Evolutionary conservation across 2,329 filamentous ascomycete species (phyloP).

Genomic region (Cladosporium colombiae): DNA sequence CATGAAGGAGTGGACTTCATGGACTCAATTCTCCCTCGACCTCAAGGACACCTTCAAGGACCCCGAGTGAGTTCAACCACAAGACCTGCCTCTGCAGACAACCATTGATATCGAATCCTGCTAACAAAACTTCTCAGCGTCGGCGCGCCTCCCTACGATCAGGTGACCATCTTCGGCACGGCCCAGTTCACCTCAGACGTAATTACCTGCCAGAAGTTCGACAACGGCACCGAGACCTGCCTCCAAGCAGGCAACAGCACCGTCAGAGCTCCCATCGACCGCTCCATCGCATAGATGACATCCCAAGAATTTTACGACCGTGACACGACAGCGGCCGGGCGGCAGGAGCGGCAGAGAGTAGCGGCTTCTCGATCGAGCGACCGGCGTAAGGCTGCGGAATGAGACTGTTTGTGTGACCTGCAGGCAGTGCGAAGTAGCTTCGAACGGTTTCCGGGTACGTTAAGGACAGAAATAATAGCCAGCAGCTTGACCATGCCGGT

Average conservation of each 20-base stretch:
- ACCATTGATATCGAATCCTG: background rate
- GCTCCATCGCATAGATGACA: conserved; percentile 11
- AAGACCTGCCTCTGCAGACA: background rate
- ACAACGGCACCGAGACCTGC: background rate
- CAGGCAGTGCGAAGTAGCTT: background rate
- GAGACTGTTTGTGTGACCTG: background rate
- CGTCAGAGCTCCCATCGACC: conserved; percentile 16
- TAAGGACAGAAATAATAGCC: background rate
- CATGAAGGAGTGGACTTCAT: conserved; percentile 25
- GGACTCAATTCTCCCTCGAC: conserved; percentile 29
- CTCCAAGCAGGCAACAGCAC: conserved; percentile 3
- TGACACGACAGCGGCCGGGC: conserved; percentile 2
- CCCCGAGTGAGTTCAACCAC: conserved; percentile 28
- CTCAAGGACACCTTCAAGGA: conserved; percentile 34
- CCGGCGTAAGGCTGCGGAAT: background rate
- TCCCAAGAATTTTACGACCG: background rate
- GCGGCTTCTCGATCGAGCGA: background rate
- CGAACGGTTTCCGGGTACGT: background rate
- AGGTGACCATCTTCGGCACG: conserved; percentile 31
- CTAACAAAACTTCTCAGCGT: conserved; percentile 26
- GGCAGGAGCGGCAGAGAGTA: background rate
- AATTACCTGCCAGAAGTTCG: background rate
- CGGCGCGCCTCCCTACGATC: conserved; percentile 34
- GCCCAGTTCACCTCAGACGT: conserved; percentile 6
- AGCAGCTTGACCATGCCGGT: background rate